Evolutionary conservation across 2,329 filamentous ascomycete species (phyloP).

Genomic region (Fusarium tricinctum): DNA sequence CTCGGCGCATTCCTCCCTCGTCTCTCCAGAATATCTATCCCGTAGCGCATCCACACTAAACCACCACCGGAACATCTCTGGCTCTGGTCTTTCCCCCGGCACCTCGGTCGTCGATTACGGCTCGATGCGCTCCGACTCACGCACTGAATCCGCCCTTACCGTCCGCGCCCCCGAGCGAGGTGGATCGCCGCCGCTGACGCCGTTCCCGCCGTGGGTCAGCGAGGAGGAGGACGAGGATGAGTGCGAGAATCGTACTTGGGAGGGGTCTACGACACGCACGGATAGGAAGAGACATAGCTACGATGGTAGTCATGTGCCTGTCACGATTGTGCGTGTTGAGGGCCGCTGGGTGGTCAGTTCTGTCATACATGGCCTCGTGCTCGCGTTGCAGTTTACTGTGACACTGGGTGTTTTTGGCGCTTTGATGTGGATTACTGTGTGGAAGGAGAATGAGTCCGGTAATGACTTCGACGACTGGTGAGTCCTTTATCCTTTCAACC

Average conservation of each 20-base stretch:
- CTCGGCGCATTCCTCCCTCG: conserved; percentile 14
- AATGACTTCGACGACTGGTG: conserved; percentile 48
- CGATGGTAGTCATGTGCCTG: conserved; percentile 5
- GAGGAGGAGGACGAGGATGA: conserved; percentile 39
- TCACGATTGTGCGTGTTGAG: conserved; percentile 22
- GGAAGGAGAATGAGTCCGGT: conserved; percentile 42
- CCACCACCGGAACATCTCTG: conserved; percentile 17
- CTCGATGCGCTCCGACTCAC: conserved; percentile 17
- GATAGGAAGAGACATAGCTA: conserved; percentile 17
- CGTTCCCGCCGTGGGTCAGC: conserved; percentile 48
- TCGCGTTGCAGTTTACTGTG: conserved; percentile 48
- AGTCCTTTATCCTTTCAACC: neutral
- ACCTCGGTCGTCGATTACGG: conserved; percentile 30
- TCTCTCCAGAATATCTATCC: conserved; percentile 22
- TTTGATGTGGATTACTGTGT: conserved; percentile 49
- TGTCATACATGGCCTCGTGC: conserved; percentile 47
- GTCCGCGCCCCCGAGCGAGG: conserved; percentile 31
- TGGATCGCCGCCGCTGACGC: conserved; percentile 43
- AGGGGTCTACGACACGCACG: conserved; percentile 5
- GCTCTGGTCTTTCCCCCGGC: conserved; percentile 10
- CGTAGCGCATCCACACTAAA: conserved; percentile 16
- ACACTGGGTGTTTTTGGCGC: conserved; percentile 48
- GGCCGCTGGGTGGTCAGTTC: conserved; percentile 36
- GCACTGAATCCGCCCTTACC: conserved; percentile 40
- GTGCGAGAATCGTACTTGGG: conserved; percentile 32